phyloP scores from a whole-genome alignment of 2,329 filamentous ascomycete genomes.

The Aspergillus japonicus region DNA sequence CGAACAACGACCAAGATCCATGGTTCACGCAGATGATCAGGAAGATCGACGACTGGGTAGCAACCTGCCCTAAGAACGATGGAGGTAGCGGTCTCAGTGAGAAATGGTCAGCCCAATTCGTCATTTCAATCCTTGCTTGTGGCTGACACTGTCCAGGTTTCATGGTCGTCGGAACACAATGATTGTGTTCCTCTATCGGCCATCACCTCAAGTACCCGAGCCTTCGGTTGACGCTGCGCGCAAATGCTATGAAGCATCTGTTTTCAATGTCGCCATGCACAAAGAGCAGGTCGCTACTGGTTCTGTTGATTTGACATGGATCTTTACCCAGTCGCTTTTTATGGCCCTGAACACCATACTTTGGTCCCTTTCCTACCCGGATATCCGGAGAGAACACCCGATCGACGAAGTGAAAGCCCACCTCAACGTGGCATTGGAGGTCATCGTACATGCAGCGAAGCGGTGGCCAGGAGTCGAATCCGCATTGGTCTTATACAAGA shows the following conservation, averaged over 20 bases:
- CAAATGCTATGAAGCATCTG: conserved; percentile 78
- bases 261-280: conserved; percentile 78
- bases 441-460: conserved; percentile 75
- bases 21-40: conserved; percentile 82
- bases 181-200: conserved; percentile 82
- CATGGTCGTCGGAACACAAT: conserved; percentile 77
- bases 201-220: conserved; percentile 86
- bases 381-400: conserved; percentile 70
- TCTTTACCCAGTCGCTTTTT: conserved; percentile 85
- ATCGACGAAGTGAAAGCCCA: conserved; percentile 75
- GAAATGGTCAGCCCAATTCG: conserved; percentile 63
- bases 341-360: conserved; percentile 89
- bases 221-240: conserved; percentile 76
- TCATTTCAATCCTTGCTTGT: conserved; percentile 4
- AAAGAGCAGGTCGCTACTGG: conserved; percentile 73
- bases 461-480: conserved; percentile 89
- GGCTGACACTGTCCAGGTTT: conserved; percentile 47
- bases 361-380: conserved; percentile 85
- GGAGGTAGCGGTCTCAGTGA: conserved; percentile 71
- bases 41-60: conserved; percentile 77
- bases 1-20: conserved; percentile 74
- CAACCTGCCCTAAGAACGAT: conserved; percentile 70
- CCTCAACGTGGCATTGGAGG: conserved; percentile 71
- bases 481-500: conserved; percentile 81
- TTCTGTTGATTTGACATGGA: conserved; percentile 86